phyloP scores from a whole-genome alignment of 352 stramenopile genomes.

The Pythium vanterpoolii region DNA sequence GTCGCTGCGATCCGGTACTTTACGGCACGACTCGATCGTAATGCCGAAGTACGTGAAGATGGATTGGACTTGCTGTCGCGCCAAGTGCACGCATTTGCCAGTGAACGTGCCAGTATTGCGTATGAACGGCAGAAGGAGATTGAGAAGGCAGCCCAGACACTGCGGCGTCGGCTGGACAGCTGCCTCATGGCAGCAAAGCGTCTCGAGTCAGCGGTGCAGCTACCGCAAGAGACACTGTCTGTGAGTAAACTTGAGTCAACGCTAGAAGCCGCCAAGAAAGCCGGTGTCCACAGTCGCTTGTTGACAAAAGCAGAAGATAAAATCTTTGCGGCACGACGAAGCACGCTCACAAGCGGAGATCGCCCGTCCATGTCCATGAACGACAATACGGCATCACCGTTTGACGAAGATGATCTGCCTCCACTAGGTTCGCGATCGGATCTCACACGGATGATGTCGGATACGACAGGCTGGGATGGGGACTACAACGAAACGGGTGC shows the following conservation, averaged over 20 bases:
- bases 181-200: constrained; percentile 42
- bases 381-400: background rate
- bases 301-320: constrained; percentile 64
- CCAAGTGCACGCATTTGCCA: constrained; percentile 52
- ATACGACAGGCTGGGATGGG: constrained; percentile 44
- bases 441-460: constrained; percentile 28
- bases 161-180: constrained; percentile 47
- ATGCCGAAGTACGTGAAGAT: constrained; percentile 61
- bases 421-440: constrained; percentile 5
- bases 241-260: constrained; percentile 49
- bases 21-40: constrained; percentile 38
- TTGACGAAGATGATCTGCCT: constrained; percentile 9
- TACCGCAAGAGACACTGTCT: constrained; percentile 42
- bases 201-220: constrained; percentile 40
- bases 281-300: constrained; percentile 55
- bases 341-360: constrained; percentile 30
- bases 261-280: constrained; percentile 55
- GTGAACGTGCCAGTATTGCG: constrained; percentile 24
- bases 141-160: constrained; percentile 37
- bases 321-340: constrained; percentile 30
- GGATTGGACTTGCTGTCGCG: constrained; percentile 44
- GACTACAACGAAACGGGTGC: constrained; percentile 17
- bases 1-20: constrained; percentile 58
- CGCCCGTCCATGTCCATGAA: constrained; percentile 11
- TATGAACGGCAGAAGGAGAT: constrained; percentile 31